Percentiles rank a stretch among this genome's conserved stretches.
These are phyloP conservation scores for Termitomyces sp. DNA, from an alignment of 768 basidiomycete genomes.

Conservation along the genomic window DNA sequence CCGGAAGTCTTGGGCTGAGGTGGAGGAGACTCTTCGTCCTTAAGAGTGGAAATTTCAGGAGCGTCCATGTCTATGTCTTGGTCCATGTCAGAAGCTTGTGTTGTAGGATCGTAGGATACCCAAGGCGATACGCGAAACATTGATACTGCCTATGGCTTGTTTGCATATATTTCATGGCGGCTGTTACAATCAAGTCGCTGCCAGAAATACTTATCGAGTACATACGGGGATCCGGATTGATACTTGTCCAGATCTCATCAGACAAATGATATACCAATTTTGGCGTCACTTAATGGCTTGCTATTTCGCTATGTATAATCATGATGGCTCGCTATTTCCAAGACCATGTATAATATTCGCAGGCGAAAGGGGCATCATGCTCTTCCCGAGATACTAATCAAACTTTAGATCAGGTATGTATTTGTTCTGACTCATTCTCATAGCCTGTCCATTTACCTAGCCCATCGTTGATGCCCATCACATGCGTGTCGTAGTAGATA, in stretches of 20 bases:
- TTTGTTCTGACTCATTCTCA: slow-evolving; percentile 35
- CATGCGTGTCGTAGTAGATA: slow-evolving; percentile 59
- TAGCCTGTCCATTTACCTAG: slow-evolving; percentile 68
- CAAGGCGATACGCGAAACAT: slow-evolving; percentile 62
- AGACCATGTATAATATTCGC: not conserved
- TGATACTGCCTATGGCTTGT: slow-evolving; percentile 28
- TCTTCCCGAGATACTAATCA: not conserved
- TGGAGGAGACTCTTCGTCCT: slow-evolving; percentile 68
- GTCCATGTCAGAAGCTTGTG: slow-evolving; percentile 28
- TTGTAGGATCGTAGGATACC: slow-evolving; percentile 47
- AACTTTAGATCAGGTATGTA: slow-evolving; percentile 13
- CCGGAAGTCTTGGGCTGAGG: slow-evolving; percentile 32
- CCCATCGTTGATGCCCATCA: slow-evolving; percentile 50
- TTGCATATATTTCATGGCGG: slow-evolving; percentile 31
- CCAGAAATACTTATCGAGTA: slow-evolving; percentile 5
- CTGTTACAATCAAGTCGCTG: slow-evolving; percentile 3
- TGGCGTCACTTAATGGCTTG: not conserved
- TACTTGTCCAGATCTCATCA: not conserved
- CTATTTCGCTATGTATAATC: not conserved
- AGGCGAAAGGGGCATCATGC: not conserved
- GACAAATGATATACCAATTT: not conserved
- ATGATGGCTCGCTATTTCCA: not conserved
- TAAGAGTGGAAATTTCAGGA: slow-evolving; percentile 75
- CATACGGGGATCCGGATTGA: slow-evolving; percentile 9
- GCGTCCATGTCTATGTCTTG: slow-evolving; percentile 67